A percentile compares a stretch with the other conserved stretches of the same genome.
Conservation (phyloP, 345 rosid species). For the Populus euphratica region DNA sequence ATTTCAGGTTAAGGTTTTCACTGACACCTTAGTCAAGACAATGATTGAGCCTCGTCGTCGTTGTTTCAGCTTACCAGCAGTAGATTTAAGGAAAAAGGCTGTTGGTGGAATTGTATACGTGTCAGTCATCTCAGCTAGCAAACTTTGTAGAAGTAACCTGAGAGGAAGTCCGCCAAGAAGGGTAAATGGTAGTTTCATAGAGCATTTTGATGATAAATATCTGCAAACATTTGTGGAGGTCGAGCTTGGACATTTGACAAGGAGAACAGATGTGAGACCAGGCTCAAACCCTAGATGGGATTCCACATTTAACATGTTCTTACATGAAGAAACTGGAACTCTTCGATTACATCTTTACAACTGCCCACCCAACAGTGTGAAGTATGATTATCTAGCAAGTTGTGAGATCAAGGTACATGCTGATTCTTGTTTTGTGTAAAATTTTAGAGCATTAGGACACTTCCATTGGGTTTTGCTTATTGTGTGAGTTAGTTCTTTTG, state of each 20-base stretch:
- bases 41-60: slow-evolving; percentile 94
- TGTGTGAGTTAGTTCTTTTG: not conserved
- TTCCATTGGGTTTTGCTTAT: not conserved
- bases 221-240: slow-evolving; percentile 87
- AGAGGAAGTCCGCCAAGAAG: slow-evolving; percentile 67
- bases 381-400: slow-evolving; percentile 66
- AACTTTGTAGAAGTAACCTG: slow-evolving; percentile 47
- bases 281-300: slow-evolving; percentile 77
- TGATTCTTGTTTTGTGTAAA: not conserved
- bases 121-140: slow-evolving; percentile 66
- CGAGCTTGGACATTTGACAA: slow-evolving; percentile 72
- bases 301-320: slow-evolving; percentile 87
- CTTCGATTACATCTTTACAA: slow-evolving; percentile 70
- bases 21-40: slow-evolving; percentile 78
- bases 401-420: slow-evolving; percentile 88
- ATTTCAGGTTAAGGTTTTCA: slow-evolving; percentile 63
- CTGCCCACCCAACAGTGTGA: slow-evolving; percentile 53
- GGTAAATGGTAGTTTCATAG: slow-evolving; percentile 38
- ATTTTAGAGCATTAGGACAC: not conserved
- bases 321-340: slow-evolving; percentile 72
- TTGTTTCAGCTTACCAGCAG: slow-evolving; percentile 68
- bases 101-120: slow-evolving; percentile 77
- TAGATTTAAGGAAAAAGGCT: slow-evolving; percentile 76
- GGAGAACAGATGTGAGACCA: slow-evolving; percentile 57
- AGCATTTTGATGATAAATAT: slow-evolving; percentile 42